phyloP scores from a whole-genome alignment of 2,329 filamentous ascomycete genomes.

The Sporothrix euskadiensis region DNA sequence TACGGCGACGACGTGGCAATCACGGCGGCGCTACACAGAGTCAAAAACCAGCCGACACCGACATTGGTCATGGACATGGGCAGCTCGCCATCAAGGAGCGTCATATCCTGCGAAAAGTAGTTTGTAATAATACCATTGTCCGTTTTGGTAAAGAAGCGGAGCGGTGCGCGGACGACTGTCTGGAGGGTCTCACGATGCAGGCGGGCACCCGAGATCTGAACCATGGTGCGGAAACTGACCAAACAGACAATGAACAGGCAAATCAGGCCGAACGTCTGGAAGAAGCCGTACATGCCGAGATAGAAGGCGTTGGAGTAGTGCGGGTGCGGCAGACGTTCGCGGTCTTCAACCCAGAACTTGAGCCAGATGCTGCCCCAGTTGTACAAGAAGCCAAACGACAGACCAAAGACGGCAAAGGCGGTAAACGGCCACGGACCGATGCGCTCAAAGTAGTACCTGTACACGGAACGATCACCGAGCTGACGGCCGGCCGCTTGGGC shows the following conservation, averaged over 20 bases:
- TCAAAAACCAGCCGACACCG: conserved; percentile 31
- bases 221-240: conserved; percentile 33
- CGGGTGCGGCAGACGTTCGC: conserved; percentile 28
- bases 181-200: conserved; percentile 39
- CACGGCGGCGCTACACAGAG: conserved; percentile 37
- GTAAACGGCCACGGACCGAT: conserved; percentile 29
- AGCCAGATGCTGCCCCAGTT: conserved; percentile 38
- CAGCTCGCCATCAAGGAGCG: conserved; percentile 44
- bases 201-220: conserved; percentile 31
- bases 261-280: conserved; percentile 33
- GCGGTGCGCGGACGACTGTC: conserved; percentile 40
- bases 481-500: conserved; percentile 3
- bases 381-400: conserved; percentile 34
- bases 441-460: conserved; percentile 35
- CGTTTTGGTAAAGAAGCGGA: conserved; percentile 42
- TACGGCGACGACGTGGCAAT: conserved; percentile 38
- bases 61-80: conserved; percentile 39
- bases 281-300: conserved; percentile 37
- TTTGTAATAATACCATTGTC: conserved; percentile 43
- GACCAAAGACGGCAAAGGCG: conserved; percentile 30
- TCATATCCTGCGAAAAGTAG: conserved; percentile 48
- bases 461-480: conserved; percentile 24
- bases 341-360: conserved; percentile 37
- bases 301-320: conserved; percentile 36
- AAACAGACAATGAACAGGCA: conserved; percentile 34